phyloP scores from a whole-genome alignment of 1,284 basidiomycete genomes.

The Termitomyces sp. region DNA sequence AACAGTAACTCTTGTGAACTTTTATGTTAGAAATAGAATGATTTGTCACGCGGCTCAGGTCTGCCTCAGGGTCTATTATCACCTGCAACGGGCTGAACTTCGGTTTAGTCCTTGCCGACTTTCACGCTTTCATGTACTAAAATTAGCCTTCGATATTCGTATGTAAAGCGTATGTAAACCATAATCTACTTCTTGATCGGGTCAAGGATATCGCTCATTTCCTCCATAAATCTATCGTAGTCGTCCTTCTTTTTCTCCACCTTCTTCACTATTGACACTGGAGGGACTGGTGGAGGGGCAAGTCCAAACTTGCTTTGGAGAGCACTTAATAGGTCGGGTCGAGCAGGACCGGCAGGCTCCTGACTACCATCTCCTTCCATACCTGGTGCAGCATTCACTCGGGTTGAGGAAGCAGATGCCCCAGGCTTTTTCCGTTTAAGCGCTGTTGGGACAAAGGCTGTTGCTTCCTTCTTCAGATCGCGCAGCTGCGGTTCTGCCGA shows the following conservation, averaged over 20 bases:
- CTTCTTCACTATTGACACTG: slow-evolving; percentile 29
- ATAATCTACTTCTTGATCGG: slow-evolving; percentile 15
- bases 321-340: slow-evolving; percentile 62
- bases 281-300: slow-evolving; percentile 19
- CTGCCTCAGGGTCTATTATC: background rate
- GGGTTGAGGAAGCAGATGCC: slow-evolving; percentile 30
- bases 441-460: slow-evolving; percentile 77
- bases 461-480: slow-evolving; percentile 89
- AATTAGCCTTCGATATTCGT: background rate
- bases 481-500: slow-evolving; percentile 81
- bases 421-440: slow-evolving; percentile 59
- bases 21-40: background rate
- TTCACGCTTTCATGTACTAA: background rate
- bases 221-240: slow-evolving; percentile 72
- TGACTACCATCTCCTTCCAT: slow-evolving; percentile 27
- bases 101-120: background rate
- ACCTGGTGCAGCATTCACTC: slow-evolving; percentile 57
- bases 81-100: background rate
- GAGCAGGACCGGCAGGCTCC: slow-evolving; percentile 28
- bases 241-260: slow-evolving; percentile 52
- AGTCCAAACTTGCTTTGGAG: slow-evolving; percentile 55
- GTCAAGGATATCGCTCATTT: slow-evolving; percentile 58
- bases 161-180: background rate
- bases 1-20: background rate
- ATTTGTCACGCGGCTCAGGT: background rate